Percentiles rank a stretch among this genome's conserved stretches.
Conservation (phyloP, 129 eudicot genomes). For the Tagetes patula region DNA sequence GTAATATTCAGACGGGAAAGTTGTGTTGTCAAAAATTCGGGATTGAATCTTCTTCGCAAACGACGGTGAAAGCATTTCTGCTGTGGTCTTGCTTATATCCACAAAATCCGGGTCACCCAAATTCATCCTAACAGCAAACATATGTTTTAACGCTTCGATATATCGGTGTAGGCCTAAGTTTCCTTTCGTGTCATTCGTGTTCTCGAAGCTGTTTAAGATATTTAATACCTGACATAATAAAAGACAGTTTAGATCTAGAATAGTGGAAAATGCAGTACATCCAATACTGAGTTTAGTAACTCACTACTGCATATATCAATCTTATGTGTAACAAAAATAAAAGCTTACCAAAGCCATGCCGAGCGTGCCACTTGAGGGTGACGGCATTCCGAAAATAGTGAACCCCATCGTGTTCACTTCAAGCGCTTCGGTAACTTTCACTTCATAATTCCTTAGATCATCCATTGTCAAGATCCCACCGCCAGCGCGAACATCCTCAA, state of each 20-base stretch:
- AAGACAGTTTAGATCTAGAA: neutral
- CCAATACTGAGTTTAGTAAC: neutral
- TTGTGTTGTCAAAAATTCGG: slow-evolving; percentile 80
- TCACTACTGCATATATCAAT: neutral
- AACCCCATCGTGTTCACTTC: slow-evolving; percentile 75
- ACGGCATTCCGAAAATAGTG: slow-evolving; percentile 85
- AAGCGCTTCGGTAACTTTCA: slow-evolving; percentile 60
- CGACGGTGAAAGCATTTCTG: slow-evolving; percentile 78
- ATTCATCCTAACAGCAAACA: slow-evolving; percentile 85
- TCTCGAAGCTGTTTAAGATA: slow-evolving; percentile 55
- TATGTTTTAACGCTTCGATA: slow-evolving; percentile 81
- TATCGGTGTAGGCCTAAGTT: slow-evolving; percentile 72
- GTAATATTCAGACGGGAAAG: slow-evolving; percentile 86
- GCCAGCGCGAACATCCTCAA: slow-evolving; percentile 55
- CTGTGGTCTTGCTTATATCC: slow-evolving; percentile 43
- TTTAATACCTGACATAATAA: slow-evolving; percentile 56
- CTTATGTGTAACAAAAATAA: neutral
- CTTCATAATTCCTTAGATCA: slow-evolving; percentile 71
- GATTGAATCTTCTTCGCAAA: slow-evolving; percentile 58
- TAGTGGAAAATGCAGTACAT: neutral
- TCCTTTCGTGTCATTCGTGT: slow-evolving; percentile 49
- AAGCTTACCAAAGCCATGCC: slow-evolving; percentile 75
- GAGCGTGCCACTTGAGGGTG: slow-evolving; percentile 93
- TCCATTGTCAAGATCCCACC: slow-evolving; percentile 95
- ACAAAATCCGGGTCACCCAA: slow-evolving; percentile 91